phyloP scores from a whole-genome alignment of 306 rosid genomes.

The Lupinus albus region DNA sequence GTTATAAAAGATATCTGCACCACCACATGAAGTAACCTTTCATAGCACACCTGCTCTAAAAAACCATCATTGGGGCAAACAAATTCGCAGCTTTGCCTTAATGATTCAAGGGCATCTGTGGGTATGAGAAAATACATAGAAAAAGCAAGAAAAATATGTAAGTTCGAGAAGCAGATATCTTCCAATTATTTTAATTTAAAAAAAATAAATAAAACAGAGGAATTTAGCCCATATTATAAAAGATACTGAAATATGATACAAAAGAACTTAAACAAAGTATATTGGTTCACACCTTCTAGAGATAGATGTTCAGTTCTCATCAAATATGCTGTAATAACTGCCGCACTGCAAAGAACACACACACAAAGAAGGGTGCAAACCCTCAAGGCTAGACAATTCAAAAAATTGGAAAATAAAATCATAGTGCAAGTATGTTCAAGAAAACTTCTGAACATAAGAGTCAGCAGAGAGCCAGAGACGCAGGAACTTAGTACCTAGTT shows the following conservation, averaged over 20 bases:
- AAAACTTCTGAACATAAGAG: background rate
- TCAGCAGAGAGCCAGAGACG: background rate
- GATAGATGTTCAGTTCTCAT: conserved; percentile 83
- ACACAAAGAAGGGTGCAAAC: conserved; percentile 41
- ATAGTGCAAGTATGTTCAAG: background rate
- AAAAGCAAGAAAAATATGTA: background rate
- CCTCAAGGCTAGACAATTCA: conserved; percentile 3
- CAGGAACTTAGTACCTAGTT: background rate
- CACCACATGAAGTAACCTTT: conserved; percentile 23
- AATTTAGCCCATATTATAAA: background rate
- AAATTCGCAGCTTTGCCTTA: conserved; percentile 69
- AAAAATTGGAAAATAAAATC: background rate
- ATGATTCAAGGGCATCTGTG: conserved; percentile 85
- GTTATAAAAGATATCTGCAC: background rate
- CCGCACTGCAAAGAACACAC: conserved; percentile 79
- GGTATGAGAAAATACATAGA: conserved; percentile 25
- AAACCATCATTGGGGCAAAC: conserved; percentile 99
- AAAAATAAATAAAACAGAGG: background rate
- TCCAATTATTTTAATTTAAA: conserved; percentile 8
- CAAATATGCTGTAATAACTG: conserved; percentile 83
- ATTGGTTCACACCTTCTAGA: conserved; percentile 69
- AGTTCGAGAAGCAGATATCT: conserved; percentile 4
- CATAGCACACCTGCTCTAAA: conserved; percentile 73
- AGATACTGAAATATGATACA: too few species aligned
- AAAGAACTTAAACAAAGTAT: conserved; percentile 47